Base-by-base conservation (phyloP, 1,139 yeast genomes). In the Yamadazyma mexicana region DNA sequence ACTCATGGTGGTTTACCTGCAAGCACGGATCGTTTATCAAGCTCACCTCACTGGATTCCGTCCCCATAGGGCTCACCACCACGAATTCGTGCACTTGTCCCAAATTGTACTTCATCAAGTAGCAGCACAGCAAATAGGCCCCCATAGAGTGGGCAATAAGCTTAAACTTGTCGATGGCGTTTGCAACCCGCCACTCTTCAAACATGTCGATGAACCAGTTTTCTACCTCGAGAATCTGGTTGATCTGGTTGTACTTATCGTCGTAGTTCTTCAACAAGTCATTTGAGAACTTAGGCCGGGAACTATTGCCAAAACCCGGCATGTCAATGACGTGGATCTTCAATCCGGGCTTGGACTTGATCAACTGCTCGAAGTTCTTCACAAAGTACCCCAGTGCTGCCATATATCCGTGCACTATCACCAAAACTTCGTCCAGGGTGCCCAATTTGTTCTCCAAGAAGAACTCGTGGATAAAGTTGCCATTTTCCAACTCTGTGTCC, bases 281-380 rank as follows among this genome's bases (percentile, higher is more conserved):
- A 8, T 46, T 34, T 2, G 76, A 75, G 39, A 70, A 71, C 34
- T 52, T 50, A 1, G 75, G 73, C 34, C 75, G 54, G 12, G 72
- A 63, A 14, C 74, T 67, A 43, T 70, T 70, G 5, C 77, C 77
- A 49, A 70, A 71, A 6, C 77, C 77, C 2, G 75, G 73, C 45
- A 69, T 47, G 43, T 71, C 77, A 33, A 71, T 58, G 11, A 64
- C 51, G 44, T 66, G 73, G 12, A 67, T 45, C 16, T 60, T 51
- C 7, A 66, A 35, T 0, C 72, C 65, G 1, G 68, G 62, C 37
- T 62, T 62, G 2, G 64, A 49, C 39, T 66, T 62, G 12, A 62
- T 54, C 15, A 70, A 44, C 2, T 47, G 46, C 44, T 69, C 75
- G 31, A 67, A 54, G 42, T 69, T 70, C 47, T 69, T 68, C 37